Evolutionary conservation across 2,329 filamentous ascomycete species (phyloP), one percentile per base, ranked within the genome.

Genomic region (Fusarium mundagurra): DNA sequence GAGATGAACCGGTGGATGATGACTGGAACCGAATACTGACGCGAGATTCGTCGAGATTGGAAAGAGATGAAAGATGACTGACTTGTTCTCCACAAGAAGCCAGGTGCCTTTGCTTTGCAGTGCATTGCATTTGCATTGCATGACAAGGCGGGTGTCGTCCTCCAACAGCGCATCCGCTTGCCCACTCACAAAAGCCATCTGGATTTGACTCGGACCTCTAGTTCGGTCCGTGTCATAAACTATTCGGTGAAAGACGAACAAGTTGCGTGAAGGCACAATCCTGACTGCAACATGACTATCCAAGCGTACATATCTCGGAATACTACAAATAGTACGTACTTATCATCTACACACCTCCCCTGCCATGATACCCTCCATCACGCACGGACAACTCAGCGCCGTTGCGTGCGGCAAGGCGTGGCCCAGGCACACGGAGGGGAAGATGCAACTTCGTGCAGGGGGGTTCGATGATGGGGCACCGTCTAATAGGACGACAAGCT

Each of bases 381-480:
- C 77, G 79, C 78, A 79, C 70, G 71, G 77, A 80, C 79, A 81
- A 81, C 79, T 79, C 79, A 81, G 71, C 68, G 71, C 61, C 65
- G 69, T 75, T 71, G 64, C 54, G 65, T 70, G 72, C 72, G 72
- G 61, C 61, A 75, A 67, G 69, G 69, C 69, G 69, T 75, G 72
- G 72, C 69, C 73, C 73, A 75, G 73, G 73, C 73, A 75, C 73
- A 74, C 63, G 63, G 71, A 69, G 67, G 73, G 72, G 59, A 57
- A 61, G 61, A 74, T 71, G 59, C 62, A 33, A 67, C 72, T 63
- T 39, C 58, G 69, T 70, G 63, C 72, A 75, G 61, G 72, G 72
- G 72, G 72, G 62, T 50, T 77, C 81, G 83, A 82, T 85, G 84
- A 85, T 84, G 83, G 83, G 84, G 84, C 84, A 84, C 72, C 71